phyloP scores from a whole-genome alignment of 2,329 filamentous ascomycete species.

The Paecilomyces sp. region DNA sequence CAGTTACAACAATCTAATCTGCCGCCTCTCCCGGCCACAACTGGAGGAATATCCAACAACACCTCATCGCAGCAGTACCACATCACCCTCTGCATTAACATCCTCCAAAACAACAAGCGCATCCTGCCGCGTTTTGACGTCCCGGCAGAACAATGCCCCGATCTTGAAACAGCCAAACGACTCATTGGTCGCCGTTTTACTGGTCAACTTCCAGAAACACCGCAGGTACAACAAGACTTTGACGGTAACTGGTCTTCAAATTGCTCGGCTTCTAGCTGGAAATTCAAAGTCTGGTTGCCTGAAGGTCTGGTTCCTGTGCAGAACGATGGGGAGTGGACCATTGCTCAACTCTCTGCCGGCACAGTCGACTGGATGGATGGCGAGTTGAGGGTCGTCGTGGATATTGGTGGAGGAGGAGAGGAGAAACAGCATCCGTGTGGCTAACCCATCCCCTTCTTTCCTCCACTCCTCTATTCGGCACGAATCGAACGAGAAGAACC shows the following conservation, averaged over 20 bases:
- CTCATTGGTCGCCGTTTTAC: slow-evolving; percentile 23
- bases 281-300: slow-evolving; percentile 34
- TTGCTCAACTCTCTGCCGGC: slow-evolving; percentile 35
- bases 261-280: slow-evolving; percentile 18
- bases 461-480: too few relatives aligned
- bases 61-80: slow-evolving; percentile 4
- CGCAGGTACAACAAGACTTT: slow-evolving; percentile 9
- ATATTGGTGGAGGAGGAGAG: slow-evolving; percentile 14
- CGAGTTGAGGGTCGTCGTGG: slow-evolving; percentile 36
- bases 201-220: slow-evolving; percentile 18
- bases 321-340: slow-evolving; percentile 37
- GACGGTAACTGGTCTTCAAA: slow-evolving; percentile 12
- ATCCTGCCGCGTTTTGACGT: slow-evolving; percentile 31
- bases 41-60: slow-evolving; percentile 5
- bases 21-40: neutral
- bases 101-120: slow-evolving; percentile 32
- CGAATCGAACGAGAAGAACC: too few relatives aligned
- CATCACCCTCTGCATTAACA: slow-evolving; percentile 29
- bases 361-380: slow-evolving; percentile 43
- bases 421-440: neutral
- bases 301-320: slow-evolving; percentile 32
- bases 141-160: slow-evolving; percentile 26
- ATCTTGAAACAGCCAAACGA: slow-evolving; percentile 24
- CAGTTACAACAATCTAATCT: slow-evolving; percentile 3
- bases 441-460: neutral